These are phyloP conservation scores for Inga leiocalycina DNA, from an alignment of 306 rosid species.

Conservation along the genomic window DNA sequence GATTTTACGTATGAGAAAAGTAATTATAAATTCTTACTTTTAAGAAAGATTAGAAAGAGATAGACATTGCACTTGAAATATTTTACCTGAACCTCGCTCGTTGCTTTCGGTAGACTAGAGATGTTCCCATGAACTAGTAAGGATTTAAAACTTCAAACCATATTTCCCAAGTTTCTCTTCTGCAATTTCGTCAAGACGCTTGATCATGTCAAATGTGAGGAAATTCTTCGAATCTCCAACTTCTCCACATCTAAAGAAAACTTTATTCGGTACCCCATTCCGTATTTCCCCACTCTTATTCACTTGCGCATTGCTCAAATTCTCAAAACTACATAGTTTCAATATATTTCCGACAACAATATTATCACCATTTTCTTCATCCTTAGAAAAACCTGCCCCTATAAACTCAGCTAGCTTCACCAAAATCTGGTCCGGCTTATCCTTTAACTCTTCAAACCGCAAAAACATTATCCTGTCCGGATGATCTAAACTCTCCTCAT, in stretches of 20 bases:
- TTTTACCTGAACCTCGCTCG: no score
- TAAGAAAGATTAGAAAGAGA: no score
- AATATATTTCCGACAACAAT: constrained; percentile 19
- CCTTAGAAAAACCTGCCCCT: background rate
- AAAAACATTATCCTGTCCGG: background rate
- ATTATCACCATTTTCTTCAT: constrained; percentile 33
- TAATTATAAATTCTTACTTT: no score
- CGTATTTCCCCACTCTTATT: constrained; percentile 36
- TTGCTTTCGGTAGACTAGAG: no score
- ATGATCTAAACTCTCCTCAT: background rate
- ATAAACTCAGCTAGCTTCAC: constrained; percentile 7
- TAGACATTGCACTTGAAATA: no score
- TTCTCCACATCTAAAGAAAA: no score
- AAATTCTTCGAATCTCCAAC: background rate
- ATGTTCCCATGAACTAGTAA: no score
- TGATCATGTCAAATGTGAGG: no score
- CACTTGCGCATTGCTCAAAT: constrained; percentile 38
- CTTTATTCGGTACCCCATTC: background rate
- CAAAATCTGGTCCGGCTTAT: background rate
- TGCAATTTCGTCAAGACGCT: no score
- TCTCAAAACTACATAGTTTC: constrained; percentile 41
- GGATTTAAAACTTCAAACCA: no score
- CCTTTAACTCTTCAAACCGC: constrained; percentile 23
- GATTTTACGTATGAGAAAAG: no score
- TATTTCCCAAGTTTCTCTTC: no score